phyloP scores from a whole-genome alignment of 352 stramenopile genomes.

The Phytophthora multivora region DNA sequence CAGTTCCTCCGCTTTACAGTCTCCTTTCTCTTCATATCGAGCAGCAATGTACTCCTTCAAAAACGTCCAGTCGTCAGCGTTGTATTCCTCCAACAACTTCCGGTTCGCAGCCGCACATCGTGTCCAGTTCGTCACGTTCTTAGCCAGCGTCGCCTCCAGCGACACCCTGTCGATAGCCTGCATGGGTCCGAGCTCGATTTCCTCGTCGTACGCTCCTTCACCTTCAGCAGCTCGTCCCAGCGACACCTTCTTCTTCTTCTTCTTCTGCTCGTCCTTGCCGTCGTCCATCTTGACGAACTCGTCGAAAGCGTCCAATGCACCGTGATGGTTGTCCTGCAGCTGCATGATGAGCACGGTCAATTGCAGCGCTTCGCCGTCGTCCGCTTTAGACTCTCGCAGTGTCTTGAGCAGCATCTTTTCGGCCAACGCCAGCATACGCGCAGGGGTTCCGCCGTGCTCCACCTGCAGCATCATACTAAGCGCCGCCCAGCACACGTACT shows the following conservation, averaged over 20 bases:
- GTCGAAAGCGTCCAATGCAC: slow-evolving; percentile 76
- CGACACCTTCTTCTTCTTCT: slow-evolving; percentile 23
- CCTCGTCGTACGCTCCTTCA: slow-evolving; percentile 77
- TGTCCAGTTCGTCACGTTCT: slow-evolving; percentile 52
- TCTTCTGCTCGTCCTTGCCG: slow-evolving; percentile 23
- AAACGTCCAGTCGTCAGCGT: slow-evolving; percentile 87
- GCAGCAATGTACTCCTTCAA: slow-evolving; percentile 67
- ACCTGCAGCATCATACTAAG: slow-evolving; percentile 88
- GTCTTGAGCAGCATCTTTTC: slow-evolving; percentile 86
- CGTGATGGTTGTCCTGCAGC: slow-evolving; percentile 64
- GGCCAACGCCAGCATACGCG: slow-evolving; percentile 78
- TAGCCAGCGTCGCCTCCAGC: slow-evolving; percentile 68
- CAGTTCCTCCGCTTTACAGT: slow-evolving; percentile 15
- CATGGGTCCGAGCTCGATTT: slow-evolving; percentile 86
- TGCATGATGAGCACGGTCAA: slow-evolving; percentile 77
- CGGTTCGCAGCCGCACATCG: slow-evolving; percentile 61
- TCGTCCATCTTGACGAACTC: slow-evolving; percentile 54
- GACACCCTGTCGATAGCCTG: slow-evolving; percentile 76
- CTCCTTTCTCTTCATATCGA: slow-evolving; percentile 41
- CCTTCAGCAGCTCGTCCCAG: slow-evolving; percentile 71
- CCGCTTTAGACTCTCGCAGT: slow-evolving; percentile 54
- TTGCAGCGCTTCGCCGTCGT: slow-evolving; percentile 75
- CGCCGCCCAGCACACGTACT: slow-evolving; percentile 84
- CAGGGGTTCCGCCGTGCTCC: slow-evolving; percentile 58
- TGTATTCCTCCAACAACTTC: slow-evolving; percentile 67